phyloP scores from a whole-genome alignment of 257 asterid species.

The Nicotiana tomentosiformis region DNA sequence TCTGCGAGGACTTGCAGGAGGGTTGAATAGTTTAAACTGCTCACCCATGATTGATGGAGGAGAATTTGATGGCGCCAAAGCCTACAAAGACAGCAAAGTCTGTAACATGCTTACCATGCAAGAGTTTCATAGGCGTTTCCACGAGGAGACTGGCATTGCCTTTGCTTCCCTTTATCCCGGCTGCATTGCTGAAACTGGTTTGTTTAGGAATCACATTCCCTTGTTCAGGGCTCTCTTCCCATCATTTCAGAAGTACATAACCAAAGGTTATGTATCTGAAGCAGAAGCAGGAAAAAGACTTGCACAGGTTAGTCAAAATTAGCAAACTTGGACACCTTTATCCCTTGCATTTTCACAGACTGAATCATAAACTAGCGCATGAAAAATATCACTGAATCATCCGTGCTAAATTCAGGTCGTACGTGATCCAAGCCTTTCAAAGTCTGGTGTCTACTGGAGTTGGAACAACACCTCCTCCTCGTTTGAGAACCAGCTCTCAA shows the following conservation, averaged over 20 bases:
- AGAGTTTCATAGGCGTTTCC: slow-evolving; percentile 76
- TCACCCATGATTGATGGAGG: slow-evolving; percentile 91
- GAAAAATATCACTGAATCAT: background rate
- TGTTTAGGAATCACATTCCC: slow-evolving; percentile 85
- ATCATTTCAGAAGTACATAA: slow-evolving; percentile 84
- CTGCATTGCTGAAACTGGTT: slow-evolving; percentile 81
- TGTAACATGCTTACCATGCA: slow-evolving; percentile 98
- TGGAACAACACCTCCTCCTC: slow-evolving; percentile 82
- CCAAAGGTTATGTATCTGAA: slow-evolving; percentile 89
- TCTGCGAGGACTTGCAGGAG: slow-evolving; percentile 80
- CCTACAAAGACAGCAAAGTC: slow-evolving; percentile 93
- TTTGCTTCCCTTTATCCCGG: slow-evolving; percentile 92
- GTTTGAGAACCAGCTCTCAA: slow-evolving; percentile 72
- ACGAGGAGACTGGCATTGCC: slow-evolving; percentile 63
- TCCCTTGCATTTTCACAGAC: background rate
- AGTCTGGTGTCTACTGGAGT: slow-evolving; percentile 98
- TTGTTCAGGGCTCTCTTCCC: slow-evolving; percentile 86
- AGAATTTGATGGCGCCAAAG: slow-evolving; percentile 89
- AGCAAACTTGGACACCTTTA: background rate
- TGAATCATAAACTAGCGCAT: background rate
- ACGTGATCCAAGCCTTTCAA: slow-evolving; percentile 74
- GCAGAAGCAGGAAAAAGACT: slow-evolving; percentile 85
- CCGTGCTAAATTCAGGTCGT: slow-evolving; percentile 43
- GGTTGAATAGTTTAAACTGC: slow-evolving; percentile 52
- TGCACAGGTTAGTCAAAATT: slow-evolving; percentile 57